Base-by-base conservation (phyloP, 2,329 filamentous ascomycete genomes). In the Colletotrichum simmondsii region DNA sequence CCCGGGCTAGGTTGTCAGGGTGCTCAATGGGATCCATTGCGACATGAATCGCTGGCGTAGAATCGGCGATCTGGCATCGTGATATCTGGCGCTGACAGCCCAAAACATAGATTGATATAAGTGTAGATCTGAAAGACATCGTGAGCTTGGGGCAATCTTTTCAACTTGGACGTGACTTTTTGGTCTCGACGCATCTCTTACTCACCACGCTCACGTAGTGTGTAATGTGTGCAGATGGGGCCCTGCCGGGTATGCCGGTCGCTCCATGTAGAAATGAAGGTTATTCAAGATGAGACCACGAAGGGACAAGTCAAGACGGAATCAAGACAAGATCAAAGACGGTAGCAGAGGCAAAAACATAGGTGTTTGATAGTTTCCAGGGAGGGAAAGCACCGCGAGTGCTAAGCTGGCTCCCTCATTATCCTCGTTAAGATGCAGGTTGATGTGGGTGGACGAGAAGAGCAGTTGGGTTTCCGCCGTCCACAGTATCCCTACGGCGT, bases 31-130 rank as follows among this genome's bases (percentile, higher is more conserved):
- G 56, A 49, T 35, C 66, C 42, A 24, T 63, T 22, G 22, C 22
- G 35, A 30, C n/a, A 70, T 32, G 54, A 70, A 54, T 61, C 66
- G 66, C 37, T 60, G 42, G 35, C 32, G 26, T 54, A 14, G 57
- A 59, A 70, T 72, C 70, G 60, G 11, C 60, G 66, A 72, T 72
- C 65, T 69, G 14, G 30, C 28, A 57, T 65, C 54, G 56, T 28
- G 28, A 35, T 71, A 12, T 56, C 35, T n/a, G 56, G 24, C 12
- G 30, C 26, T 30, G 19, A 22, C 24, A 46, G 32, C 28, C 28
- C 32, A 46, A 46, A 28, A 19, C 24, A 60, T 61, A 42, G 26
- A 54, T 61, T 4, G 46, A 49, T 57, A 30, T 28, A 35, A 10
- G 4, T 12, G 4, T 12, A 22, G 42, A 63, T 60, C 11, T 32